Base-by-base conservation (phyloP, 2,329 filamentous ascomycete species). In the Stagonosporopsis chrysanthemi region DNA sequence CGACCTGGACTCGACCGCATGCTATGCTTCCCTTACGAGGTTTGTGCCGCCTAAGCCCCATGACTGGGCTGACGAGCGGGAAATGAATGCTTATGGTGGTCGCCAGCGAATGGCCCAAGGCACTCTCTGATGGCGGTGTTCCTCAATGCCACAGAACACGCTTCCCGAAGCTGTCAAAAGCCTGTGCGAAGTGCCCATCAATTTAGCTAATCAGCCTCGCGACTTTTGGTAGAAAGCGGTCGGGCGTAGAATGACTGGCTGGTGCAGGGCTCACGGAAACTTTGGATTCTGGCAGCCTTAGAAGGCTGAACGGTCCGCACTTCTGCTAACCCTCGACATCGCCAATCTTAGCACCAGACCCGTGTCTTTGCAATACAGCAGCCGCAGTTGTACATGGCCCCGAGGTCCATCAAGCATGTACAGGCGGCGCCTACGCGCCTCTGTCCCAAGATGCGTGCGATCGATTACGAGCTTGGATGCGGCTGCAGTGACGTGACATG, bases 121-220 rank as follows among this genome's bases (percentile, higher is more conserved):
- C 55, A 46, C 29, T 42, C 36, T 58, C 45, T 40, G 48, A 52
- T 17, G 36, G 33, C 38, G 24, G 42, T 56, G 47, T 41, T 41
- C 36, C 22, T 22, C 14, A 15, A 47, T 35, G 35, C 26, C 55
- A 41, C 41, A 38, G 35, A 43, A 50, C 24, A 46, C 23, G 15
- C 5, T 12, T 42, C 28, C 29, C 36, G 42, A 33, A 46, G 17
- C 42, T 22, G 9, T 39, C 46, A 46, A 38, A 50, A 38, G 28
- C 50, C 47, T 47, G 31, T 51, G 12, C 42, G 41, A 43, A 26
- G 36, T 26, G 43, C 38, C 26, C 17, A 46, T 54, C 35, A 57
- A 48, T 66, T 50, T 44, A 63, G 53, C 52, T 60, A 69, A 63
- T 75, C 65, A 68, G 72, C 72, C 73, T 75, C 63, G 70, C 62